phyloP scores from a whole-genome alignment of 2,329 filamentous ascomycete species.

The Aschersonia sp. region DNA sequence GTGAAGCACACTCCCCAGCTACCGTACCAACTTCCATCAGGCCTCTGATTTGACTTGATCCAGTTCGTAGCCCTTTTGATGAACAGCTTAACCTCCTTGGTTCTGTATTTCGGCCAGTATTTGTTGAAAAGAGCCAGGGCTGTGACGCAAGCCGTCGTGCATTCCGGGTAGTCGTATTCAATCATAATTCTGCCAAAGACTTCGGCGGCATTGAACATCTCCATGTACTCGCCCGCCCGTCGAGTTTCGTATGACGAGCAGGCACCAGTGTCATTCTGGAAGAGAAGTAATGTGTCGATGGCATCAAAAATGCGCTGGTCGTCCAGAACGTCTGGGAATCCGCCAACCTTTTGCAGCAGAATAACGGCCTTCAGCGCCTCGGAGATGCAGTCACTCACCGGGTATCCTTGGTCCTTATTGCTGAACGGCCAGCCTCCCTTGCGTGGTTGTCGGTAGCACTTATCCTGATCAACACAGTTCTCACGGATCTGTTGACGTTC shows the following conservation, averaged over 20 bases:
- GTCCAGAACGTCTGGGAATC: conserved; percentile 60
- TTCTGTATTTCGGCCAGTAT: conserved; percentile 69
- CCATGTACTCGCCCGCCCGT: conserved; percentile 62
- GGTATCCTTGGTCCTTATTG: conserved; percentile 83
- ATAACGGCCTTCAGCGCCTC: conserved; percentile 83
- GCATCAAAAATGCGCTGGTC: conserved; percentile 73
- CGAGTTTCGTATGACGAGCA: conserved; percentile 83
- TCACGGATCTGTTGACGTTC: conserved; percentile 86
- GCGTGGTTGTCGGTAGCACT: conserved; percentile 77
- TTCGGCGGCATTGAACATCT: conserved; percentile 86
- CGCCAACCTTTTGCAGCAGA: conserved; percentile 63
- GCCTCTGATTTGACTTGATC: conserved; percentile 64
- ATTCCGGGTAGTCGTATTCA: conserved; percentile 96
- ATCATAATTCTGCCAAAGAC: conserved; percentile 98
- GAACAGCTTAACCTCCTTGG: conserved; percentile 58
- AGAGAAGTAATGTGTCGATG: conserved; percentile 78
- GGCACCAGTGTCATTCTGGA: conserved; percentile 77
- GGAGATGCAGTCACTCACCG: conserved; percentile 86
- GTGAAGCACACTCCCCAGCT: conserved; percentile 98
- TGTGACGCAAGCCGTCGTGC: conserved; percentile 88
- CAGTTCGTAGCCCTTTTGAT: conserved; percentile 63
- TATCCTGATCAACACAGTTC: conserved; percentile 60
- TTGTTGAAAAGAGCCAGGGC: conserved; percentile 70
- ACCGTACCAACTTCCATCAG: conserved; percentile 93
- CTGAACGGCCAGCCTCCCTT: conserved; percentile 97